These are phyloP conservation scores for Coemansia umbellata DNA, from an alignment of 192 early-diverging fungal genomes.

Conservation along the genomic window DNA sequence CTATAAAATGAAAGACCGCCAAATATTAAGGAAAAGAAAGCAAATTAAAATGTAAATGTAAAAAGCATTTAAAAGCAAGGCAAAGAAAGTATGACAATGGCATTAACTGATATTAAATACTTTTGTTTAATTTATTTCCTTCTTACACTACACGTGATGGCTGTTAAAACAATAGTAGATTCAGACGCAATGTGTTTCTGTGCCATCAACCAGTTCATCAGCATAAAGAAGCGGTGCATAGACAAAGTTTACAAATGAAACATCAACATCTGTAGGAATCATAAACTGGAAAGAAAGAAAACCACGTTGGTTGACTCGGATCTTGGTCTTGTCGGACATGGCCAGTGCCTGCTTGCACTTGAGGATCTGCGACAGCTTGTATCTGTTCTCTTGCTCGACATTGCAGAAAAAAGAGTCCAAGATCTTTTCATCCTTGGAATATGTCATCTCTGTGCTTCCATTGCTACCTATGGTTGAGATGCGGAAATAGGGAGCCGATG, in stretches of 20 bases:
- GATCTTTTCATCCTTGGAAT: slow-evolving; percentile 54
- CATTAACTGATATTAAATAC: too few relatives aligned
- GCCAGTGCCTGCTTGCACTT: slow-evolving; percentile 50
- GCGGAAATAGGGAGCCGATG: slow-evolving; percentile 50
- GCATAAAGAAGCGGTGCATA: slow-evolving; percentile 34
- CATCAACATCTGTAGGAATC: slow-evolving; percentile 45
- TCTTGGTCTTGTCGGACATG: slow-evolving; percentile 53
- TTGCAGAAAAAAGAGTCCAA: slow-evolving; percentile 54
- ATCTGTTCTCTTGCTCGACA: slow-evolving; percentile 44
- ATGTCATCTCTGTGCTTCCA: slow-evolving; percentile 56
- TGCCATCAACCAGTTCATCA: slow-evolving; percentile 15
- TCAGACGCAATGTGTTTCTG: too few relatives aligned
- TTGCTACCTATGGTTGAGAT: slow-evolving; percentile 47
- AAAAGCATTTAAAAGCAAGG: too few relatives aligned
- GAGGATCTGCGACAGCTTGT: slow-evolving; percentile 44
- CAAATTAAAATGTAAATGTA: too few relatives aligned
- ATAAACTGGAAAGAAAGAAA: slow-evolving; percentile 57
- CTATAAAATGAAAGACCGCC: too few relatives aligned
- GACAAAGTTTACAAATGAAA: slow-evolving; percentile 48
- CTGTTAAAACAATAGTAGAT: too few relatives aligned
- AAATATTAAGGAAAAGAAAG: too few relatives aligned
- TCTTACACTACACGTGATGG: too few relatives aligned
- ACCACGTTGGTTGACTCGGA: slow-evolving; percentile 52
- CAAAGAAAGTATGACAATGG: too few relatives aligned
- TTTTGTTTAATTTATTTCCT: too few relatives aligned